phyloP scores from a whole-genome alignment of 106 monocot species.

The Dactylorhiza incarnata region DNA sequence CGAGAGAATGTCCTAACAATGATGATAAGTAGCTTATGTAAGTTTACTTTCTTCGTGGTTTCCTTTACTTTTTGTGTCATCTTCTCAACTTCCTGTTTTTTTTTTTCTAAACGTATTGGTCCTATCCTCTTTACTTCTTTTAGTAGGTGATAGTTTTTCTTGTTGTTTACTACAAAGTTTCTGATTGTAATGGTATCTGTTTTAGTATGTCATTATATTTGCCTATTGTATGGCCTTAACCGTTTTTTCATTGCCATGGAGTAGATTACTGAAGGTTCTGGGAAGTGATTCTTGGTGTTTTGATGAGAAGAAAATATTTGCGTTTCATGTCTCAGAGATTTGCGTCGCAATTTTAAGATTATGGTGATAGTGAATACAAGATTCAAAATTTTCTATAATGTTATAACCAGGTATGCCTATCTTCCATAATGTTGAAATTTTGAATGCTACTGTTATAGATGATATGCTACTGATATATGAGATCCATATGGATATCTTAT shows the following conservation, averaged over 20 bases:
- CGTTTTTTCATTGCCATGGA: not conserved
- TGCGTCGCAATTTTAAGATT: not conserved
- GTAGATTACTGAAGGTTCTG: no score
- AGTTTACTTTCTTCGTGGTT: not conserved
- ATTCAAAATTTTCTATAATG: not conserved
- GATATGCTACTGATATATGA: not conserved
- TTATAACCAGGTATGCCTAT: not conserved
- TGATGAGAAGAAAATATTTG: not conserved
- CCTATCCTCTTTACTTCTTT: not conserved
- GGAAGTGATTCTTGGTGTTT: no score
- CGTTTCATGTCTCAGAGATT: not conserved
- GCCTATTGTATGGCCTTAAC: not conserved
- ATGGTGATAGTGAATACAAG: not conserved
- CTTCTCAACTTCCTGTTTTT: not conserved
- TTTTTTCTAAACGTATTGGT: not conserved
- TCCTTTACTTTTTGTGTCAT: no score
- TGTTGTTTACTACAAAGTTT: not conserved
- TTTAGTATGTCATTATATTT: not conserved
- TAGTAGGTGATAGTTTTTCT: not conserved
- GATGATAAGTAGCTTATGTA: not conserved
- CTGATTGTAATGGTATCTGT: not conserved
- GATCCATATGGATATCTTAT: not conserved
- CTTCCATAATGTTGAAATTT: not conserved
- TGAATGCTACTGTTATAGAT: not conserved
- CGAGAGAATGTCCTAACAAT: slow-evolving; percentile 32